A percentile compares a stretch with the other conserved stretches of the same genome.
Conservation (phyloP, 768 basidiomycete genomes). For the Lactifluus volemus region DNA sequence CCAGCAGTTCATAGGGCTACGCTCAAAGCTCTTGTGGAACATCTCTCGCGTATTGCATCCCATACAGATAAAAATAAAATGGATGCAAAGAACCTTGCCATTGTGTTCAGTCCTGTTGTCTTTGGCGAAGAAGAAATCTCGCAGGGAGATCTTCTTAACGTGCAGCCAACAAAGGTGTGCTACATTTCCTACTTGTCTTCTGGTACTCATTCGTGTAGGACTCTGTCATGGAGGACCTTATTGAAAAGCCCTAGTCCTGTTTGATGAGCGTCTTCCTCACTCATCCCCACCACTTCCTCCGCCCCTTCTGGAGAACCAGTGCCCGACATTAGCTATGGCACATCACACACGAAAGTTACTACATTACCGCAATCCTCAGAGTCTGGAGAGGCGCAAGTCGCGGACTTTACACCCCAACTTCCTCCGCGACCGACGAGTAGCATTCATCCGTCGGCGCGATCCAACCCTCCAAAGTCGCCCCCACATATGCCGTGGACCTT, state of each 20-base stretch:
- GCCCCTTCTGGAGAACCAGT: slow-evolving; percentile 59
- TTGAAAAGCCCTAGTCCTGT: slow-evolving; percentile 60
- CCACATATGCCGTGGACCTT: not conserved
- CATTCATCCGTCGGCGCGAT: slow-evolving; percentile 68
- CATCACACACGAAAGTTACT: slow-evolving; percentile 57
- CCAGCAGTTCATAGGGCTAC: slow-evolving; percentile 82
- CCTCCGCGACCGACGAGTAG: slow-evolving; percentile 62
- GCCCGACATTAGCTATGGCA: slow-evolving; percentile 54
- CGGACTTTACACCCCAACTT: slow-evolving; percentile 68
- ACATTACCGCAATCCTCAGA: slow-evolving; percentile 26
- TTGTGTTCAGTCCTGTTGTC: slow-evolving; percentile 81
- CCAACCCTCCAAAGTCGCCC: slow-evolving; percentile 7
- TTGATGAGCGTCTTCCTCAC: slow-evolving; percentile 40
- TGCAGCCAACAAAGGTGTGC: slow-evolving; percentile 67
- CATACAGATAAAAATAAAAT: slow-evolving; percentile 78
- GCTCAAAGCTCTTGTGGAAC: slow-evolving; percentile 71
- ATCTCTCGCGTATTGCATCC: slow-evolving; percentile 64
- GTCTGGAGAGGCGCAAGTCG: slow-evolving; percentile 25
- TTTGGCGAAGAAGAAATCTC: slow-evolving; percentile 90
- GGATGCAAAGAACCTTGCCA: slow-evolving; percentile 88
- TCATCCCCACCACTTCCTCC: slow-evolving; percentile 62
- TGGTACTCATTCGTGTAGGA: slow-evolving; percentile 34
- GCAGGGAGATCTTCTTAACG: slow-evolving; percentile 66
- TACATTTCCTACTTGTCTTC: not conserved
- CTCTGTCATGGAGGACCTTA: slow-evolving; percentile 78